These are phyloP conservation scores for Lasiodiplodia sp. DNA, from an alignment of 2,329 filamentous ascomycete genomes.

Conservation along the genomic window DNA sequence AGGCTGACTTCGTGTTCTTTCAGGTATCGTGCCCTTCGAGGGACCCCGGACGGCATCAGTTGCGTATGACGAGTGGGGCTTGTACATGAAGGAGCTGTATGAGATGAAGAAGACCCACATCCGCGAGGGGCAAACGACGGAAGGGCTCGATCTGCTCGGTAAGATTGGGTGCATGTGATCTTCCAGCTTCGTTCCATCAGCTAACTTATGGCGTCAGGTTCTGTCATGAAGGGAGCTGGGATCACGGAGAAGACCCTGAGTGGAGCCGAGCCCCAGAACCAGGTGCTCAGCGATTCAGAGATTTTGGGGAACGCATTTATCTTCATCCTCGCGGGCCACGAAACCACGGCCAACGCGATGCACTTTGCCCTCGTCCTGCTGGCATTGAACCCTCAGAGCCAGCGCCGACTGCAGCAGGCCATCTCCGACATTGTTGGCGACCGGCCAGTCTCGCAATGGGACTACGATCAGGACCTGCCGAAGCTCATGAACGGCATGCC, in stretches of 20 bases:
- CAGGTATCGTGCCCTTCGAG: slow-evolving; percentile 27
- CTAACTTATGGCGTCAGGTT: slow-evolving; percentile 40
- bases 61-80: slow-evolving; percentile 62
- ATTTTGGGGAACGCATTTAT: slow-evolving; percentile 75
- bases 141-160: slow-evolving; percentile 64
- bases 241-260: slow-evolving; percentile 37
- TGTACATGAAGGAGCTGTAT: slow-evolving; percentile 75
- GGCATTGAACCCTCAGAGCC: slow-evolving; percentile 69
- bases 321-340: slow-evolving; percentile 75
- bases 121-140: slow-evolving; percentile 43
- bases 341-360: slow-evolving; percentile 78
- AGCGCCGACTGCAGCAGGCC: slow-evolving; percentile 72
- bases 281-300: slow-evolving; percentile 65
- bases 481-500: slow-evolving; percentile 72
- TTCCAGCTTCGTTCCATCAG: slow-evolving; percentile 41
- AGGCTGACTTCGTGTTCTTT: slow-evolving; percentile 3
- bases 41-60: slow-evolving; percentile 27
- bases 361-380: slow-evolving; percentile 75
- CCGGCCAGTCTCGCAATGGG: slow-evolving; percentile 68
- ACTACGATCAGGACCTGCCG: slow-evolving; percentile 72
- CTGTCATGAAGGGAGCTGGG: slow-evolving; percentile 45
- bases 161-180: slow-evolving; percentile 28
- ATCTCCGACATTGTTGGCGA: slow-evolving; percentile 70
- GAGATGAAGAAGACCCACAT: slow-evolving; percentile 64
- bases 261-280: slow-evolving; percentile 37